phyloP scores from a whole-genome alignment of 106 monocot species.

The Dioscorea zingiberensis region DNA sequence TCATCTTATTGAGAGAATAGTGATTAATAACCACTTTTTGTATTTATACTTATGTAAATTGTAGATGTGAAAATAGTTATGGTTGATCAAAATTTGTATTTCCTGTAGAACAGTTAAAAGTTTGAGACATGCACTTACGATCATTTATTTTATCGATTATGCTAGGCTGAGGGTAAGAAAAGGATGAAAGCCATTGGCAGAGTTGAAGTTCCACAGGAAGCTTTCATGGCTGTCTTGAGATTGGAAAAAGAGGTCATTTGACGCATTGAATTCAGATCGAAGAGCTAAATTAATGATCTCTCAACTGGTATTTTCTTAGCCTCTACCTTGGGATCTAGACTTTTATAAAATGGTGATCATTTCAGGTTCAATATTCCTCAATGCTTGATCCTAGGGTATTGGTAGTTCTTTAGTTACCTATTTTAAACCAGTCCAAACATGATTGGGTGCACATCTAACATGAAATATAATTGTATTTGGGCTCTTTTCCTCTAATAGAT shows the following conservation, averaged over 20 bases:
- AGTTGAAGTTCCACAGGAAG: conserved; percentile 99
- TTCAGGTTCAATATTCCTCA: no score
- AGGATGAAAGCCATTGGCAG: conserved; percentile 96
- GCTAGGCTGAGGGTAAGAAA: conserved; percentile 93
- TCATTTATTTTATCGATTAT: neutral
- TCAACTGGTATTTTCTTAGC: no score
- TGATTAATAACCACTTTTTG: neutral
- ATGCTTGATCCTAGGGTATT: no score
- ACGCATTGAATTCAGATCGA: neutral
- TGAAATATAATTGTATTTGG: no score
- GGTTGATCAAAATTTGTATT: no score
- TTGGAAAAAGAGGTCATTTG: conserved; percentile 92
- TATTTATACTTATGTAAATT: neutral
- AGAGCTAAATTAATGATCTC: no score
- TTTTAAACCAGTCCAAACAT: no score
- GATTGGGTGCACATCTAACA: no score
- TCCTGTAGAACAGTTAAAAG: neutral
- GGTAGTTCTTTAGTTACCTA: no score
- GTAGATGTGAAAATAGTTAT: neutral
- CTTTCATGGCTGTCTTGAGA: conserved; percentile 90
- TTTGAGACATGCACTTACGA: neutral
- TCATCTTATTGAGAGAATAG: neutral
- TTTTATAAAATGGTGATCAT: no score
- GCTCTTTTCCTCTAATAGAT: no score
- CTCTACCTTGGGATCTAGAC: no score